Conservation (phyloP, 495 filamentous ascomycete genomes). For the Alectoria sarmentosa region DNA sequence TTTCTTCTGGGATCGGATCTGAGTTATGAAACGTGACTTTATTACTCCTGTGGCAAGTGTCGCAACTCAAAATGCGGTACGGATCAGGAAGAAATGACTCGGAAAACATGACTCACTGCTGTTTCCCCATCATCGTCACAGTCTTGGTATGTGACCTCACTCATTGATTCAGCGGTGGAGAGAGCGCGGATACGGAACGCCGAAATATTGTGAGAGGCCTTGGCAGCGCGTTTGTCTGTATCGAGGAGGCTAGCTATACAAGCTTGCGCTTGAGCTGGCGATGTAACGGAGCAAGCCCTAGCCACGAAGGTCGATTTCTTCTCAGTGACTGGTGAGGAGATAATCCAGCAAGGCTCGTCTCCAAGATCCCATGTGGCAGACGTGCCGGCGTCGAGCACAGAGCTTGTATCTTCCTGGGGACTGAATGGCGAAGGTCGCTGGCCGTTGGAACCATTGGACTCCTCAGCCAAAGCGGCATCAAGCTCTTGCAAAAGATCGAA, state of each 20-base stretch:
- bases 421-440: conserved; percentile 7
- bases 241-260: conserved; percentile 67
- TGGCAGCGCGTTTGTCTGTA: conserved; percentile 72
- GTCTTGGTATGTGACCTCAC: conserved; percentile 66
- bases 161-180: conserved; percentile 26
- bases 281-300: conserved; percentile 59
- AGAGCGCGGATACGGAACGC: conserved; percentile 51
- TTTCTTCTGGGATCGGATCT: too few relatives aligned
- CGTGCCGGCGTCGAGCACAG: neutral
- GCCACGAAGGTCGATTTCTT: conserved; percentile 87
- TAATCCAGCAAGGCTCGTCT: conserved; percentile 54
- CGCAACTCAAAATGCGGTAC: too few relatives aligned
- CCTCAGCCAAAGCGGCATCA: conserved; percentile 28
- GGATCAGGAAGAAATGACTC: too few relatives aligned
- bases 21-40: too few relatives aligned
- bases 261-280: conserved; percentile 57
- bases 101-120: too few relatives aligned
- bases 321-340: conserved; percentile 66
- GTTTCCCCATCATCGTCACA: conserved; percentile 95
- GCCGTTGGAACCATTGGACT: conserved; percentile 15
- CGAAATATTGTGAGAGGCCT: conserved; percentile 86
- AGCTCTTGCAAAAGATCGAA: conserved; percentile 64
- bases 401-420: conserved; percentile 13
- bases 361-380: neutral
- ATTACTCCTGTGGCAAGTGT: too few relatives aligned